These are phyloP conservation scores for Ciborinia camelliae DNA, from an alignment of 2,329 filamentous ascomycete species.

Conservation along the genomic window DNA sequence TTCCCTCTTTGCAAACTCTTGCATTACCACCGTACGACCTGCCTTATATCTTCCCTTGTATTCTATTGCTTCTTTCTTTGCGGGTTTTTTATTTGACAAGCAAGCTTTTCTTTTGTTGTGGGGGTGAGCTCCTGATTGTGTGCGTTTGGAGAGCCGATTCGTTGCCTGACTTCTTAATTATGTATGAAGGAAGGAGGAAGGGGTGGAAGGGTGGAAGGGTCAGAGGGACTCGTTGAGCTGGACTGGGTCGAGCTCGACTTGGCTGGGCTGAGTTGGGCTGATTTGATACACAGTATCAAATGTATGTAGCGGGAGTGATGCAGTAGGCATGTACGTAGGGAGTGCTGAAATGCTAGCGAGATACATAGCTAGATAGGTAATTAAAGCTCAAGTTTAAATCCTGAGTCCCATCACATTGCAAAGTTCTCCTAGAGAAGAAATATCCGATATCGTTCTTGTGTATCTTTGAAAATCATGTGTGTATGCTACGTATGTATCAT, in stretches of 20 bases:
- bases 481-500: background rate
- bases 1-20: background rate
- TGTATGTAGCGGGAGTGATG: background rate
- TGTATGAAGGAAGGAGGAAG: background rate
- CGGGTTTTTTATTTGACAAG: background rate
- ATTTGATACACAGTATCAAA: background rate
- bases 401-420: background rate
- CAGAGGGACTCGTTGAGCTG: background rate
- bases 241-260: background rate
- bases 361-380: background rate
- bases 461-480: background rate
- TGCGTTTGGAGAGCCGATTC: no score
- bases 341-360: background rate
- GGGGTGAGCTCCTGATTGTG: no score
- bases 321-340: background rate
- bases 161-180: background rate
- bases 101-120: background rate
- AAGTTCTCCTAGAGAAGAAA: background rate
- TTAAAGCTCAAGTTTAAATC: background rate
- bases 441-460: background rate
- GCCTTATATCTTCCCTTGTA: conserved; percentile 1
- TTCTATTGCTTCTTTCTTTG: conserved; percentile 9
- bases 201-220: no score
- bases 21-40: background rate
- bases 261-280: background rate